These are phyloP conservation scores for Candolleomyces aberdarensis DNA, from an alignment of 768 basidiomycete species.

Conservation along the genomic window DNA sequence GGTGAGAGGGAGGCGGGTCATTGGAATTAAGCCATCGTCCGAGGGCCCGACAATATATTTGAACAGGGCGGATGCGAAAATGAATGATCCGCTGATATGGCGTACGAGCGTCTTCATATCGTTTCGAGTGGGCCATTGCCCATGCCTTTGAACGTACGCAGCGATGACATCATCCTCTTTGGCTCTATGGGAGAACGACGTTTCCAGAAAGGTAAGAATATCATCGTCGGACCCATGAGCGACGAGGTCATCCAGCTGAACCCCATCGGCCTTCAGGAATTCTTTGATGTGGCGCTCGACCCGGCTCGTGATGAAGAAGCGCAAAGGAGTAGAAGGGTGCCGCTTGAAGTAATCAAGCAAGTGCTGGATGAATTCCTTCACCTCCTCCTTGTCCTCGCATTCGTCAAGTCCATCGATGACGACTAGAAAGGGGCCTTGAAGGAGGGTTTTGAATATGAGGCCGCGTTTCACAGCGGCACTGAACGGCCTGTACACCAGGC, in stretches of 20 bases:
- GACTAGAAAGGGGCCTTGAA: not conserved
- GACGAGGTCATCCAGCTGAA: not conserved
- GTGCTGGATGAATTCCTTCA: constrained; percentile 7
- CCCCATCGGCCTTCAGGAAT: not conserved
- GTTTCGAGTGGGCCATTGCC: not conserved
- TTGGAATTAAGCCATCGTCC: not conserved
- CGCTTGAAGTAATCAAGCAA: not conserved
- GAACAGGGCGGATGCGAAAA: not conserved
- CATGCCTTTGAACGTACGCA: not conserved
- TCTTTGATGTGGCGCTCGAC: not conserved
- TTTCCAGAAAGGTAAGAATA: not conserved
- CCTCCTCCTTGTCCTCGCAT: not conserved
- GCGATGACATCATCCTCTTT: not conserved
- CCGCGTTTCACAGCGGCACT: not conserved
- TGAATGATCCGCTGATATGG: constrained; percentile 20
- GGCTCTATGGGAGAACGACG: not conserved
- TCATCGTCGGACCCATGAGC: not conserved
- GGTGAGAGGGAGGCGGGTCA: not conserved
- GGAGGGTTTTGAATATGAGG: not conserved
- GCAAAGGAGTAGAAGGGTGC: not conserved
- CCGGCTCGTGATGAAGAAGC: not conserved
- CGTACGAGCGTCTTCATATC: not conserved
- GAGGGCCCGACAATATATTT: not conserved
- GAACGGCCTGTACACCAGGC: not conserved
- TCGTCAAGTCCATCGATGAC: constrained; percentile 1